phyloP scores from a whole-genome alignment of 495 filamentous ascomycete species.

The Sabuloglossum arenarium region DNA sequence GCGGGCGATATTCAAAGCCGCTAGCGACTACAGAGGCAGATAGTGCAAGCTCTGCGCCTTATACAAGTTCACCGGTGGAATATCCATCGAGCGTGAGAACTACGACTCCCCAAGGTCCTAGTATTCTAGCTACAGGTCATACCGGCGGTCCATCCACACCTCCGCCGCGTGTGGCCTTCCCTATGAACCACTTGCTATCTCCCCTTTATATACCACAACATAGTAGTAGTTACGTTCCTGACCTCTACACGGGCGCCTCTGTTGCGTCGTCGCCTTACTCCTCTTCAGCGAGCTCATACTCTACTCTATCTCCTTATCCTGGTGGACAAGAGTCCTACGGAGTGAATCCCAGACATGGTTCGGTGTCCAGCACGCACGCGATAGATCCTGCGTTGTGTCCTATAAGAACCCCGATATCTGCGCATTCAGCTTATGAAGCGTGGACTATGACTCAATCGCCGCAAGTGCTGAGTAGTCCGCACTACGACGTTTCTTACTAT shows the following conservation, averaged over 20 bases:
- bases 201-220: not conserved
- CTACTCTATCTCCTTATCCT: not conserved
- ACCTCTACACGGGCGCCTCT: not conserved
- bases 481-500: not conserved
- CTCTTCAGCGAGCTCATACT: not conserved
- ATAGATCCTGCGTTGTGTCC: not conserved
- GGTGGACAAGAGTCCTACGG: not conserved
- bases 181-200: not conserved
- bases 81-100: not conserved
- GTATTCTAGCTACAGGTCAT: not conserved
- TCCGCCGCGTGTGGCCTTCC: not conserved
- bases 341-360: not conserved
- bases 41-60: not conserved
- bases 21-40: not conserved
- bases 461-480: constrained; percentile 1
- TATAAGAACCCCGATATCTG: not conserved
- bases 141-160: not conserved
- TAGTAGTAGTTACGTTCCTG: not conserved
- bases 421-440: not conserved
- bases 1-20: not conserved
- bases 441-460: not conserved
- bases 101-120: not conserved
- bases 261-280: not conserved
- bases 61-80: not conserved
- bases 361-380: not conserved